Base-by-base conservation (phyloP, 331 rosid genomes). In the Arachis monticola region DNA sequence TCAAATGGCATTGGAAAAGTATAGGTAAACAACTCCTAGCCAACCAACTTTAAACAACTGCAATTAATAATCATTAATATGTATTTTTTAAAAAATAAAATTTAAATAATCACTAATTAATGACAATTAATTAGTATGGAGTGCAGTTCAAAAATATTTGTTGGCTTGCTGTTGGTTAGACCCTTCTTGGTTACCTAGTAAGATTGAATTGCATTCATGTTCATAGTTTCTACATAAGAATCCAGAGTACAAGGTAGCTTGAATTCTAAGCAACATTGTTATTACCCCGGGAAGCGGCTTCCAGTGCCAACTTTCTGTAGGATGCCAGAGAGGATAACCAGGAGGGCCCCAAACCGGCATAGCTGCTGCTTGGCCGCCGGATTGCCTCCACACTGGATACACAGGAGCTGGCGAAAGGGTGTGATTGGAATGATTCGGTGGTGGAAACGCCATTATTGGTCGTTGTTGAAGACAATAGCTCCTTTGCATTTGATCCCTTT, bases 391-490 rank as follows among this genome's bases (percentile, higher is more conserved):
- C 74, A 82, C 53, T 31, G 97, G 93, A 79, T 90, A 90, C 40
- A 81, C 55, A 1, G 91, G 91, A 56, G 92, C 67, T 44, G 80
- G 75, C 44, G 97, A 67, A 63, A 80, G 59, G 10, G 82, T 74
- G 65, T 67, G 82, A 77, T 84, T 88, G 44, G 92, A 85, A 81
- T 92, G 92, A 80, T 88, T 88, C 38, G 96, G 80, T 22, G 97
- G 93, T 22, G 97, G 93, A 67, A 66, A 81, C 40, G 97, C 88
- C 96, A 92, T 88, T 60, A 92, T 77, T 13, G 96, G 99, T 59
- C 85, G 85, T 66, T 83, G 85, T 66, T 83, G 89, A 57, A 77
- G 81, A 80, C 88, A 85, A 80, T 79, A 89, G 67, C 81, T 83
- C 73, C 78, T 86, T 81, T 83, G 91, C 72, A 44, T 62, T 64